Base-by-base conservation (phyloP, 306 rosid genomes). In the Ziziphus jujuba region DNA sequence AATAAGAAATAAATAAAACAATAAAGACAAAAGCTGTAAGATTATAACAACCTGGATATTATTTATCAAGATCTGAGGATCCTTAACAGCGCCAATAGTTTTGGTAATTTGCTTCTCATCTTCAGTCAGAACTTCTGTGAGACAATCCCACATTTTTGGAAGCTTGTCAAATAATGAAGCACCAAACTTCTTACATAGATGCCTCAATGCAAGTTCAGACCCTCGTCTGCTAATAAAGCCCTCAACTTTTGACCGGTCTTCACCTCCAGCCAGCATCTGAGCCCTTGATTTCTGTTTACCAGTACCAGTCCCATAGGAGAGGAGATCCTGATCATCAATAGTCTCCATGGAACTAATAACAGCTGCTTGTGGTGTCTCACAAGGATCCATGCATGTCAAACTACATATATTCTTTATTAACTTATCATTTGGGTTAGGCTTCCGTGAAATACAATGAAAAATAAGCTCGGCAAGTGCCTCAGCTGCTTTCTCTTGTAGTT, bases 101-200 rank as follows among this genome's bases (percentile, higher is more conserved):
- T 52, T 51, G 52, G 59, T 40, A 59, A 72, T 69, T 67, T 78
- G 78, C 50, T 72, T 71, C 60, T 87, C 95, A 59, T 75, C 68
- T 67, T 65, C 48, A 44, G 71, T 66, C 44, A 71, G 57, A 77
- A 93, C 86, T 82, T 93, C 98, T 36, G 97, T 85, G 73, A 93
- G 98, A 80, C 96, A 93, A 70, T 90, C 97, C 98, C 98, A 93
- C 63, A 93, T 76, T 80, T 90, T 93, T 52, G 98, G 97, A 90
- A 93, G 90, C 79, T 83, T 88, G 36, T 86, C 95, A 81, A 93
- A 90, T 64, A 90, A 76, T 54, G 78, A 87, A 48, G 75, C 75
- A 66, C 97, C 89, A 57, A 93, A 91, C 77, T 86, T 88, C 77
- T 83, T 78, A 79, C 96, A 90, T 45, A 93, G 84, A 88, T 81